Percentiles rank a stretch among this genome's conserved stretches.
Conservation (phyloP, 352 stramenopile species). For the Globisporangium radiosum region DNA sequence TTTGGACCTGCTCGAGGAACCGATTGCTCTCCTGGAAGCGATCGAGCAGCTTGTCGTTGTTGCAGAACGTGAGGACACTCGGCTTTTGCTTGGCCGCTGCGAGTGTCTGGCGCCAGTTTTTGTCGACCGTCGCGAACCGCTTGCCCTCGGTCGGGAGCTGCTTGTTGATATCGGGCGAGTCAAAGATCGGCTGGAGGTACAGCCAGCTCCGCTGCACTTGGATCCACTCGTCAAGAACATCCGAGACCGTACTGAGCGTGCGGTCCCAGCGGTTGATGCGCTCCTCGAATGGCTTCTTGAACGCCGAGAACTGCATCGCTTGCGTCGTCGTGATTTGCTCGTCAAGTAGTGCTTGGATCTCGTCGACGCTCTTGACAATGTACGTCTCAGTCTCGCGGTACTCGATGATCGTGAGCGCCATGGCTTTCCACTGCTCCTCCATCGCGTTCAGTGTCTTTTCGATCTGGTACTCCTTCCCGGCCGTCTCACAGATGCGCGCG, state of each 20-base stretch:
- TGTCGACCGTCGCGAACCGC: slow-evolving; percentile 92
- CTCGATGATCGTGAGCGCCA: slow-evolving; percentile 82
- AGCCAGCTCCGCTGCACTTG: slow-evolving; percentile 93
- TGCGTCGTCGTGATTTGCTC: slow-evolving; percentile 95
- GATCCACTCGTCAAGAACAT: slow-evolving; percentile 94
- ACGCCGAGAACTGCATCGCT: slow-evolving; percentile 93
- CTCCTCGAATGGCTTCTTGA: slow-evolving; percentile 94
- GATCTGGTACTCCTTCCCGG: slow-evolving; percentile 94
- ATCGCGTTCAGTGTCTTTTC: slow-evolving; percentile 91
- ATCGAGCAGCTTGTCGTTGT: slow-evolving; percentile 90
- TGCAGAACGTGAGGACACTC: slow-evolving; percentile 88
- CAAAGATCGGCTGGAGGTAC: slow-evolving; percentile 95
- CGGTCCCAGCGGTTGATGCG: slow-evolving; percentile 89
- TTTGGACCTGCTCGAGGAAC: slow-evolving; percentile 94
- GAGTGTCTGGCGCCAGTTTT: slow-evolving; percentile 92
- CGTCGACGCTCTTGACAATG: slow-evolving; percentile 92
- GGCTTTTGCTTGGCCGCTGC: slow-evolving; percentile 79
- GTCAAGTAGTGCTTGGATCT: slow-evolving; percentile 91
- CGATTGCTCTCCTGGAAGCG: slow-evolving; percentile 91
- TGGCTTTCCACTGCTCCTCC: slow-evolving; percentile 84
- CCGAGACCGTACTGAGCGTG: slow-evolving; percentile 85
- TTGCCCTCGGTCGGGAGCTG: slow-evolving; percentile 93
- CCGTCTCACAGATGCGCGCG: slow-evolving; percentile 88
- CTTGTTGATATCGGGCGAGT: slow-evolving; percentile 95
- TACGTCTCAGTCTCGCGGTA: slow-evolving; percentile 92